Conservation (phyloP, 371 early-diverging fungal species). For the Saksenaea oblongispora region DNA sequence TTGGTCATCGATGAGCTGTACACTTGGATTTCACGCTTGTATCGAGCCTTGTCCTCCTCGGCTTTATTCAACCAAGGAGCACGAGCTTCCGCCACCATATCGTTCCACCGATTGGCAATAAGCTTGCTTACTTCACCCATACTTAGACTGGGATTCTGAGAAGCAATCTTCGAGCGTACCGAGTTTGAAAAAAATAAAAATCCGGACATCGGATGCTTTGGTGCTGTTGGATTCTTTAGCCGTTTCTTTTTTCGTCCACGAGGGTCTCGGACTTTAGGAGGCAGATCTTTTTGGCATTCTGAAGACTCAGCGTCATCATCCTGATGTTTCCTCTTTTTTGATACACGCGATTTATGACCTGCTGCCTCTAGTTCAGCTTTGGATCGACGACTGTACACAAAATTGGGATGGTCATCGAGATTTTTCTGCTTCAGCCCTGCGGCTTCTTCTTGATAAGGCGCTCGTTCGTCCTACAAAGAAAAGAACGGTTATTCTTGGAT, state of each 20-base stretch:
- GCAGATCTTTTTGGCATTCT: slow-evolving; percentile 12
- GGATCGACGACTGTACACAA: slow-evolving; percentile 66
- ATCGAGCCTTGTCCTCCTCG: slow-evolving; percentile 70
- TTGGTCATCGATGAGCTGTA: neutral
- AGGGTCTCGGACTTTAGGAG: slow-evolving; percentile 33
- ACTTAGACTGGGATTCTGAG: slow-evolving; percentile 55
- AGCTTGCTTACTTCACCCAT: slow-evolving; percentile 66
- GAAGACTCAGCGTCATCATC: slow-evolving; percentile 22
- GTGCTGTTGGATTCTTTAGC: slow-evolving; percentile 63
- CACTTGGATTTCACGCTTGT: slow-evolving; percentile 67
- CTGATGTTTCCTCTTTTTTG: slow-evolving; percentile 24
- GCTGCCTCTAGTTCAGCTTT: slow-evolving; percentile 60
- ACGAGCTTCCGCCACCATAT: slow-evolving; percentile 49
- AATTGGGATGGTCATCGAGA: slow-evolving; percentile 60
- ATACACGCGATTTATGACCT: slow-evolving; percentile 26
- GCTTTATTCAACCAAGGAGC: slow-evolving; percentile 67
- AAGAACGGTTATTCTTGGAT: neutral
- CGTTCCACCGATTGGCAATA: slow-evolving; percentile 68
- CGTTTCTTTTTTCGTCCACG: slow-evolving; percentile 65
- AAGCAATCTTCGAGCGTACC: slow-evolving; percentile 60
- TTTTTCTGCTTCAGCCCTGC: slow-evolving; percentile 60
- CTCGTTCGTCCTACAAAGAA: slow-evolving; percentile 29
- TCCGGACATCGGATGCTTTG: slow-evolving; percentile 80
- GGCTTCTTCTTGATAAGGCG: slow-evolving; percentile 46
- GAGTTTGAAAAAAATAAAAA: slow-evolving; percentile 69